phyloP scores from a whole-genome alignment of 176 grass and related monocot species.

The Aegilops longissima region DNA sequence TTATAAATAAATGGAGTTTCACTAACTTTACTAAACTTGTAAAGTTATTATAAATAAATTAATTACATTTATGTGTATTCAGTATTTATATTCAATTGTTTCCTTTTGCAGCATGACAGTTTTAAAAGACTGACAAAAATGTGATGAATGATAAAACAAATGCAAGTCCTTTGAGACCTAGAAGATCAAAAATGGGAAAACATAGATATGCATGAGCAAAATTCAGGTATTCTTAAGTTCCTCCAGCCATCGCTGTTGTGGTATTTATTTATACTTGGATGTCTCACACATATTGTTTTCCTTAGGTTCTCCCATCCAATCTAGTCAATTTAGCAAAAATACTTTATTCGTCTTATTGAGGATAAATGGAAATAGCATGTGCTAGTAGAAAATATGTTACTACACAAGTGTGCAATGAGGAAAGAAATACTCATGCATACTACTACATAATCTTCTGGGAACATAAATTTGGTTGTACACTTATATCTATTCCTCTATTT shows the following conservation, averaged over 20 bases:
- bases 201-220: no score
- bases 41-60: not conserved
- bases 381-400: not conserved
- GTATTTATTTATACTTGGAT: not conserved
- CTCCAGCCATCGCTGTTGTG: not conserved
- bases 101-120: conserved; percentile 12
- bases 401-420: not conserved
- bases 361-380: not conserved
- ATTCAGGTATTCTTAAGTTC: not conserved
- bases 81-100: not conserved
- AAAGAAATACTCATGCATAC: not conserved
- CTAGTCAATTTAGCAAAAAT: not conserved
- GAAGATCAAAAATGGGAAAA: no score
- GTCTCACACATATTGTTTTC: not conserved
- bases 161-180: not conserved
- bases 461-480: not conserved
- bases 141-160: not conserved
- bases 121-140: not conserved
- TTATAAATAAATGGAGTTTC: not conserved
- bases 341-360: not conserved
- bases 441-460: not conserved
- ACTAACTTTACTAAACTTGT: not conserved
- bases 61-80: not conserved
- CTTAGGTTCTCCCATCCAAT: not conserved
- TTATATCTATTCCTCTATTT: not conserved